Evolutionary conservation across 202 grass and related monocot genomes (phyloP), one percentile per base, ranked within the genome.

Genomic region (Panicum virgatum): DNA sequence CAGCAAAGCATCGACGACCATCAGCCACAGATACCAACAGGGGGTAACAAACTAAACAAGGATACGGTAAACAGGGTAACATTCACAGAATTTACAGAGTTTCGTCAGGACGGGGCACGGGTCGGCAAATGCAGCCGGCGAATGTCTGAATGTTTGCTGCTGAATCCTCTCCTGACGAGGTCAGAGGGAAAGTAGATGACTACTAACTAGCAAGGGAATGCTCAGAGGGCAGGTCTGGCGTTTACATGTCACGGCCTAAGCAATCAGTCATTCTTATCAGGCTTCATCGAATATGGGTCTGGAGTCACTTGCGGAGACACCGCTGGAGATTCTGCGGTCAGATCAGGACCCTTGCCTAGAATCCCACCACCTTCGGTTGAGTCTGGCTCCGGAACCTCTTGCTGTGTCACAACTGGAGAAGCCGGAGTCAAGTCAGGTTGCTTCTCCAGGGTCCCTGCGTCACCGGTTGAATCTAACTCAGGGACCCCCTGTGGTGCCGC

Each of bases 21-120:
- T 22, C 42, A 32, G 73, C 8, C 22, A 67, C 3, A 9, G 23
- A 14, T 25, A 34, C 16, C 12, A n/a, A 25, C 50, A 13, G 1
- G 27, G 29, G n/a, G 1, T 43, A 7, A 7, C 57, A 4, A 59
- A 70, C 63, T 52, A 82, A 43, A 52, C 45, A 20, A 50, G 8
- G 57, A 20, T 29, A 69, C 39, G 0, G 16, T 3, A 53, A 62
- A 70, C 42, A 18, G 47, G 58, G 27, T 40, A 52, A 37, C 4
- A 74, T 50, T 62, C 36, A 46, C 75, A 44, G 43, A 80, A 76
- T 63, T 69, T 80, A 75, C 81, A 75, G 9, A 20, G 27, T 58
- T 57, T 30, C 12, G 39, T 70, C 71, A 29, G 56, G 53, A 40
- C 29, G 10, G 37, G 9, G 69, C 52, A 16, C 13, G 15, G 38